Conservation (phyloP, 805 yeast species). For the Lachancea quebecensis region DNA sequence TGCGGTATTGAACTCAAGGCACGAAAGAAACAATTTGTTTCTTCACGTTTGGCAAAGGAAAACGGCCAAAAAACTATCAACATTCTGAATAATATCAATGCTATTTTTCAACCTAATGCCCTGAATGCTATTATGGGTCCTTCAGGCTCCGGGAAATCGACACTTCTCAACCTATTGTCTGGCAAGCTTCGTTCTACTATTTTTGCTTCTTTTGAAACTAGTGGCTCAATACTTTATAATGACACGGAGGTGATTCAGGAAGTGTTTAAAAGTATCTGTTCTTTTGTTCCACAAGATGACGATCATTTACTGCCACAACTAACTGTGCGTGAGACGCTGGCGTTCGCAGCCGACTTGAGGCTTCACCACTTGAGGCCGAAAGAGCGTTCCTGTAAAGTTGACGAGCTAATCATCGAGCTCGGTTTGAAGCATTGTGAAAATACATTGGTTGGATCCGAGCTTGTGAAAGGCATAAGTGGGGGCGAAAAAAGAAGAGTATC, state of each 20-base stretch:
- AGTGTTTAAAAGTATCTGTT: slow-evolving; percentile 42
- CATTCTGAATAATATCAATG: slow-evolving; percentile 43
- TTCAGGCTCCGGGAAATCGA: slow-evolving; percentile 73
- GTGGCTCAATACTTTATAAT: slow-evolving; percentile 43
- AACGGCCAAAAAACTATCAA: slow-evolving; percentile 18
- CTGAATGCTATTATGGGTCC: slow-evolving; percentile 76
- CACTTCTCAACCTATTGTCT: slow-evolving; percentile 56
- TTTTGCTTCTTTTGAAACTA: slow-evolving; percentile 24
- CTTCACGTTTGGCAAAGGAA: neutral
- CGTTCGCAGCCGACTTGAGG: slow-evolving; percentile 64
- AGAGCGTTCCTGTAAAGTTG: slow-evolving; percentile 43
- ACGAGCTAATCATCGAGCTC: slow-evolving; percentile 52
- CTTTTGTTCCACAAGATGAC: slow-evolving; percentile 80
- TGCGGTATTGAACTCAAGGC: slow-evolving; percentile 11
- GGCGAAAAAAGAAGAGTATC: slow-evolving; percentile 86
- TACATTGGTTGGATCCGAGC: slow-evolving; percentile 56
- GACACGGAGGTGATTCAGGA: slow-evolving; percentile 31
- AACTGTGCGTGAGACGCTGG: slow-evolving; percentile 72
- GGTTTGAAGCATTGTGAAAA: slow-evolving; percentile 76
- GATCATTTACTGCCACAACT: slow-evolving; percentile 60
- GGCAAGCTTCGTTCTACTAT: slow-evolving; percentile 41
- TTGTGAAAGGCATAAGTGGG: slow-evolving; percentile 69
- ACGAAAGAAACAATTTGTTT: neutral
- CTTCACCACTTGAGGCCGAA: slow-evolving; percentile 40
- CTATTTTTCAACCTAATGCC: slow-evolving; percentile 46